Conservation (phyloP, 805 yeast species). For the Vanderwaltozyma polyspora region DNA sequence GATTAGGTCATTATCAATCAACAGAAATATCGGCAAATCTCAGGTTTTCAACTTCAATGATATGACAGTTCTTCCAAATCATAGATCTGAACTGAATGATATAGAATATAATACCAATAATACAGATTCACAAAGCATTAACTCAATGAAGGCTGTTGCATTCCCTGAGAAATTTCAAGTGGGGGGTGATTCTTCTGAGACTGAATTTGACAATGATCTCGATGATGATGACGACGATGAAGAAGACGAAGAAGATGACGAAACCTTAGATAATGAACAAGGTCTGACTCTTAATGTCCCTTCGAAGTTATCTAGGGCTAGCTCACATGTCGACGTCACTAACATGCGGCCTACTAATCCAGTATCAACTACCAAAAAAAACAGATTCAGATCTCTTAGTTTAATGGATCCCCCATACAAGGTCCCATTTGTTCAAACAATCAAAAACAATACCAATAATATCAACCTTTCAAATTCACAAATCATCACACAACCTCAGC, state of each 20-base stretch:
- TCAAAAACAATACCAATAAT: background rate
- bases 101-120: too few relatives aligned
- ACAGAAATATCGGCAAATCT: too few relatives aligned
- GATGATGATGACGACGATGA: constrained; percentile 13
- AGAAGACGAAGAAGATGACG: constrained; percentile 17
- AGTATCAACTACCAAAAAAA: constrained; percentile 3
- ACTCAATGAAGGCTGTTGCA: constrained; percentile 9
- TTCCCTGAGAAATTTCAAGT: constrained; percentile 5
- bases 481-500: too few relatives aligned
- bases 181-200: constrained; percentile 9
- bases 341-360: too few relatives aligned
- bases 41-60: too few relatives aligned
- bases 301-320: constrained; percentile 21
- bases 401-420: constrained; percentile 19
- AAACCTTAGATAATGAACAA: constrained; percentile 27
- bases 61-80: too few relatives aligned
- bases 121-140: too few relatives aligned
- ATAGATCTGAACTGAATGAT: too few relatives aligned
- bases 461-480: too few relatives aligned
- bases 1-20: constrained; percentile 20
- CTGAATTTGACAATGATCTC: constrained; percentile 1
- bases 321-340: constrained; percentile 7
- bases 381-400: constrained; percentile 26
- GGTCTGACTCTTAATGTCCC: constrained; percentile 31
- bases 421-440: constrained; percentile 12